Base-by-base conservation (phyloP, 2,329 filamentous ascomycete genomes). In the Colletotrichum neosansevieriae region DNA sequence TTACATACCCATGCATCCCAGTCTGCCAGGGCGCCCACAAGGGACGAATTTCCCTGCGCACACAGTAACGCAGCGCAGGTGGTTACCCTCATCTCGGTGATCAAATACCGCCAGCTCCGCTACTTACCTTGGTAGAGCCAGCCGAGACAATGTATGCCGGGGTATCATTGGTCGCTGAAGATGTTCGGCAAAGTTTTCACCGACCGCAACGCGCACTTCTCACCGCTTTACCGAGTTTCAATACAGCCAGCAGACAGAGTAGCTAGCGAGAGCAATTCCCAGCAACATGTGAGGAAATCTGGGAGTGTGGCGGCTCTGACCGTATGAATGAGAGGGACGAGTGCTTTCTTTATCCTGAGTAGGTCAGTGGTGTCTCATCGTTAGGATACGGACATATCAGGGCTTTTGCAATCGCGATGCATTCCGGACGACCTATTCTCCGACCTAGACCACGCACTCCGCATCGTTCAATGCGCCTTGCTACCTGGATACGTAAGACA, bases 1-100 rank as follows among this genome's bases (percentile, higher is more conserved):
- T 45, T 53, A n/a, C 40, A 36, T 65, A 68, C 54, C 59, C 60
- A 56, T 64, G 60, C 40, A 64, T 68, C 65, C 54, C 49, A 38
- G 54, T 64, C 60, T 64, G 47, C 65, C 65, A 59, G 19, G 47
- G 38, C 53, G 34, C 36, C 13, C 13, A 68, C 54, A 65, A 49
- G 54, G 61, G 65, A 64, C 38, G 60, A 49, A 29, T 59, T 24
- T 58, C 38, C 42, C 59, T 21, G 51, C 59, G 6, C 51, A 63
- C 40, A 51, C 21, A 51, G 36, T 38, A 40, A 42, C 15, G 36
- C 38, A 19, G 24, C 51, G 24, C 24, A 24, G 24, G 63, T 51
- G 9, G 47, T 44, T 34, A 24, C 53, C 32, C 45, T 64, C 65
- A 58, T 59, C 40, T 58, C 40, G 53, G 51, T 50, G 49, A 42